Evolutionary conservation across 148 eudicot genomes (phyloP).

Genomic region (Chenopodium album): DNA sequence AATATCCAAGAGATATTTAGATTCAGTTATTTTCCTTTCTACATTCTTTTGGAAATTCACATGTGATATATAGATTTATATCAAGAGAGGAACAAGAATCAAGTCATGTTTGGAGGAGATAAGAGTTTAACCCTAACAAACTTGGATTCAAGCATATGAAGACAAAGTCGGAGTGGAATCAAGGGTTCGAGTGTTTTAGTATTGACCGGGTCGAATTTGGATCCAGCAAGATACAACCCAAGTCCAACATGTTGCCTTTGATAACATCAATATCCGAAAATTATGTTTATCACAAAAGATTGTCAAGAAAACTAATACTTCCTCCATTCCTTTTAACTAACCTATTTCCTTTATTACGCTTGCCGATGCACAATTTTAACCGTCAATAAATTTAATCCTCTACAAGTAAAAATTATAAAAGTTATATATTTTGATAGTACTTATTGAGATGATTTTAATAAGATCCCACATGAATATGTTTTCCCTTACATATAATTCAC

Average conservation of each 20-base stretch:
- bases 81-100: background rate
- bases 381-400: too few relatives aligned
- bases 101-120: background rate
- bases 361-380: too few relatives aligned
- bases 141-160: background rate
- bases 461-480: too few relatives aligned
- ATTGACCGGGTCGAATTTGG: background rate
- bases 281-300: background rate
- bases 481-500: too few relatives aligned
- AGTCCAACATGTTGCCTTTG: background rate
- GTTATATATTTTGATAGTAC: too few relatives aligned
- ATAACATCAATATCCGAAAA: background rate
- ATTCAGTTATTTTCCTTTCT: background rate
- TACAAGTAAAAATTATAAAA: too few relatives aligned
- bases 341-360: too few relatives aligned
- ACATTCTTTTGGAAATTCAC: too few relatives aligned
- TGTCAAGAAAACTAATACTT: background rate
- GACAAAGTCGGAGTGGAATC: too few relatives aligned
- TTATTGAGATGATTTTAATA: too few relatives aligned
- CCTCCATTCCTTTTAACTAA: background rate
- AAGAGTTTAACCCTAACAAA: background rate
- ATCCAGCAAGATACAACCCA: background rate
- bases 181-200: background rate
- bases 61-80: too few relatives aligned
- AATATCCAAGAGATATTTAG: background rate